Evolutionary conservation across 2,329 filamentous ascomycete genomes (phyloP).

Genomic region (Cladophialophora yegresii): DNA sequence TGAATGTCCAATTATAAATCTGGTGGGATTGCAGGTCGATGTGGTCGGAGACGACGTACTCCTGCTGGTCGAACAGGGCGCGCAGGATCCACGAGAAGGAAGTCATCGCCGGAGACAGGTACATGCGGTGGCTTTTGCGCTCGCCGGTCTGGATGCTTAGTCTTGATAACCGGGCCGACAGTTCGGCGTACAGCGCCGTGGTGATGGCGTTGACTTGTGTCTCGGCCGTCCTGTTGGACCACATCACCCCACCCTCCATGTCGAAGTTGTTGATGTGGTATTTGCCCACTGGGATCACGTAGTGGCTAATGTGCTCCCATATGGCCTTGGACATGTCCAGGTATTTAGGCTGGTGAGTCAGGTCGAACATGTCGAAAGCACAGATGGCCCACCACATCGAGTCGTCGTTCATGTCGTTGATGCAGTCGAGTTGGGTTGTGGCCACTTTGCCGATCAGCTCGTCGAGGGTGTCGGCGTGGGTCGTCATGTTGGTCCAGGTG

Average conservation of each 20-base stretch:
- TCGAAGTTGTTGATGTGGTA: constrained; percentile 23
- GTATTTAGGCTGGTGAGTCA: constrained; percentile 14
- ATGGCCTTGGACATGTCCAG: constrained; percentile 18
- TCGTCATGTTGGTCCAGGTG: constrained; percentile 23
- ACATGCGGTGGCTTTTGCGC: background rate
- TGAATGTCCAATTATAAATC: constrained; percentile 29
- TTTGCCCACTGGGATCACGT: constrained; percentile 19
- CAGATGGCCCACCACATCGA: constrained; percentile 33
- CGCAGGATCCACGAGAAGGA: constrained; percentile 27
- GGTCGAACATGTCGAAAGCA: constrained; percentile 24
- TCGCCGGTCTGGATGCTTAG: background rate
- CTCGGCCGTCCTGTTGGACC: constrained; percentile 29
- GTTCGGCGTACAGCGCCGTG: constrained; percentile 29
- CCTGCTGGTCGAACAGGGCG: constrained; percentile 16
- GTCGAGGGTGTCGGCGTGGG: constrained; percentile 16
- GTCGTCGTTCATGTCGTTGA: constrained; percentile 33
- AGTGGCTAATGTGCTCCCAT: constrained; percentile 26
- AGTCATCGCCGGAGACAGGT: constrained; percentile 16
- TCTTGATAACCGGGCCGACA: constrained; percentile 23
- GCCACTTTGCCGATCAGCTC: constrained; percentile 24
- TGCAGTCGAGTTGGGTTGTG: constrained; percentile 19
- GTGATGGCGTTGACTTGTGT: constrained; percentile 30
- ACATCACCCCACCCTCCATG: constrained; percentile 32
- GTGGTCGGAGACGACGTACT: constrained; percentile 26
- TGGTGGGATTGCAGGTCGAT: constrained; percentile 22